These are phyloP conservation scores for Agastache rugosa DNA, from an alignment of 257 asterid genomes.

Conservation along the genomic window DNA sequence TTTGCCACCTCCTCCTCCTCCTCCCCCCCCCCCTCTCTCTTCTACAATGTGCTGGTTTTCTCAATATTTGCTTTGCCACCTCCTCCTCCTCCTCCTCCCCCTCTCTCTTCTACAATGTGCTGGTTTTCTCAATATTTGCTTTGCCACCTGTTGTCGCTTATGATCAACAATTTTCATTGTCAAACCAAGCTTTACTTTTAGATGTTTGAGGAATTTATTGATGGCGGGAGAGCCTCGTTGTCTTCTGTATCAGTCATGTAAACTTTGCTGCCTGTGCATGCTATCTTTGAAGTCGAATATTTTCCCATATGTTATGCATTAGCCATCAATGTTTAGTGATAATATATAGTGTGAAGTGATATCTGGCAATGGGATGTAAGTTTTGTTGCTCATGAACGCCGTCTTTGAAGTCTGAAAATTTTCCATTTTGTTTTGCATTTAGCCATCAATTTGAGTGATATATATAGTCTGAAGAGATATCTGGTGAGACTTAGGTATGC, in stretches of 20 bases:
- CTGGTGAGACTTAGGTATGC: conserved; percentile 16
- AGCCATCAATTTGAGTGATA: conserved; percentile 9
- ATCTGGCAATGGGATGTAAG: too few relatives aligned
- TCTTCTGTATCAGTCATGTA: neutral
- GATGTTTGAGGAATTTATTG: neutral
- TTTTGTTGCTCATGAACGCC: neutral
- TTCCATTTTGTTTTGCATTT: neutral
- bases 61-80: too few relatives aligned
- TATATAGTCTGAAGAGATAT: conserved; percentile 29
- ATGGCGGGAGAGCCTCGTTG: neutral
- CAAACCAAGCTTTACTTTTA: neutral
- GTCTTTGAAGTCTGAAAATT: neutral
- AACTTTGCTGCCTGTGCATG: neutral
- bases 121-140: neutral
- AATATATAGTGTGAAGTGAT: neutral
- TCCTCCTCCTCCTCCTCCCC: too few relatives aligned
- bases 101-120: too few relatives aligned
- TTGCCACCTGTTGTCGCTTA: neutral
- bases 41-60: too few relatives aligned
- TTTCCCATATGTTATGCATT: neutral
- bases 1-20: too few relatives aligned
- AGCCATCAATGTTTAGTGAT: neutral
- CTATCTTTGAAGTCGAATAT: neutral
- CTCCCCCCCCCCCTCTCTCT: too few relatives aligned
- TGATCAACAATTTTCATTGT: neutral